Evolutionary conservation across 352 stramenopile species (phyloP), one percentile per base, ranked within the genome.

Genomic region (Lagenidium giganteum): DNA sequence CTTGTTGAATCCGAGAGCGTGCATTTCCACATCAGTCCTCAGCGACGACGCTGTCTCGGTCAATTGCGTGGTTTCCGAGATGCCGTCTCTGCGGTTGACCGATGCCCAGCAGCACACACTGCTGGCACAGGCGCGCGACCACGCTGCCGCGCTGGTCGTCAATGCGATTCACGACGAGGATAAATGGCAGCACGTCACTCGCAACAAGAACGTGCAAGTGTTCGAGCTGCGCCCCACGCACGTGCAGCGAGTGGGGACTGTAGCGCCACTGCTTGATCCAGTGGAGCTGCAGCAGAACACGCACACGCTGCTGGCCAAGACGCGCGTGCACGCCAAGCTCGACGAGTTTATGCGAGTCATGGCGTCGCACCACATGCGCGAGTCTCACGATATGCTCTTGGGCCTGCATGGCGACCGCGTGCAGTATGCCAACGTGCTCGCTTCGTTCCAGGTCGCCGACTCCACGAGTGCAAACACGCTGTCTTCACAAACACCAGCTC

Each of bases 311-410:
- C 43, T 87, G 14, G 74, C 56, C 2, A 56, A 60, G 16, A 84
- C 74, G 20, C 74, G 71, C 29, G 70, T 87, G 20, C 66, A 67
- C 11, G 61, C 70, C 13, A 61, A 61, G 9, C 55, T 87, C n/a
- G 74, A 87, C 47, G 74, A 84, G 25, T 87, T 87, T 39, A 87
- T 87, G 70, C 59, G 57, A 8, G 51, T 77, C 23, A 56, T 83
- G 41, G 62, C 70, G 17, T 65, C 66, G 14, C 32, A 54, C 8
- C 57, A 61, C 28, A 67, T 67, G 21, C 64, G 70, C 33, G 66
- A 59, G 13, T 80, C 70, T 60, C 68, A 83, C 51, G 76, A 76
- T 46, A 52, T 87, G 23, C 61, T 81, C 42, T 42, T 64, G 25
- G 67, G 60, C 24, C 49, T 87, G 16, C 74, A 81, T 38, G 68